Conservation (phyloP, 1,139 yeast species). For the Saccharomycopsis hybrid region DNA sequence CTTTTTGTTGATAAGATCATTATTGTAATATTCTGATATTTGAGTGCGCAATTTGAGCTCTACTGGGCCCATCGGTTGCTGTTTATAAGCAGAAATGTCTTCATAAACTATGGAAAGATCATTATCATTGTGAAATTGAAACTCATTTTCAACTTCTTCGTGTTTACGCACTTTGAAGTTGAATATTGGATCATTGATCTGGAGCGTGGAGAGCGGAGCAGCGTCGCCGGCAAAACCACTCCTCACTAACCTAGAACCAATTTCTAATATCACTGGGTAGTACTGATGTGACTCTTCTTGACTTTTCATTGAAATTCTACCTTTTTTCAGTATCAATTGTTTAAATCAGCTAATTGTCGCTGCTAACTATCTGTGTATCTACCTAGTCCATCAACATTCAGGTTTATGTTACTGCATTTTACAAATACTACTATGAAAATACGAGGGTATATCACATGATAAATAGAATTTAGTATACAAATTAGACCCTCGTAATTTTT, state of each 20-base stretch:
- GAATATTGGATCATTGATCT: constrained; percentile 22
- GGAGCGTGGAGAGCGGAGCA: constrained; percentile 27
- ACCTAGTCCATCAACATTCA: no score
- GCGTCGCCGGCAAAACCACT: constrained; percentile 43
- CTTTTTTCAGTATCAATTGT: background rate
- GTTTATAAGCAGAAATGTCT: background rate
- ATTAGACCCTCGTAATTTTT: no score
- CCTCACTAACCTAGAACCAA: constrained; percentile 35
- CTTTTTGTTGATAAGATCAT: constrained; percentile 7
- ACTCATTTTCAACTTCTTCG: constrained; percentile 1
- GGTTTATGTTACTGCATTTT: no score
- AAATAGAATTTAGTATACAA: no score
- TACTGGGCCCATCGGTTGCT: background rate
- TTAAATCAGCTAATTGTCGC: no score
- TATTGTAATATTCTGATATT: constrained; percentile 1
- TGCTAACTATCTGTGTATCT: no score
- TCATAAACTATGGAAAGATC: background rate
- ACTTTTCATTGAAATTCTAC: constrained; percentile 6
- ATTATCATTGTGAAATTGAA: background rate
- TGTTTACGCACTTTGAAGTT: constrained; percentile 2
- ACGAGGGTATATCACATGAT: no score
- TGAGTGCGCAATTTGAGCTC: background rate
- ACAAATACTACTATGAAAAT: no score
- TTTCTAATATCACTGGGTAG: constrained; percentile 35
- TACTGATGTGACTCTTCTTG: constrained; percentile 18